Evolutionary conservation across 331 rosid genomes (phyloP).

Genomic region (Acacia pycnantha): DNA sequence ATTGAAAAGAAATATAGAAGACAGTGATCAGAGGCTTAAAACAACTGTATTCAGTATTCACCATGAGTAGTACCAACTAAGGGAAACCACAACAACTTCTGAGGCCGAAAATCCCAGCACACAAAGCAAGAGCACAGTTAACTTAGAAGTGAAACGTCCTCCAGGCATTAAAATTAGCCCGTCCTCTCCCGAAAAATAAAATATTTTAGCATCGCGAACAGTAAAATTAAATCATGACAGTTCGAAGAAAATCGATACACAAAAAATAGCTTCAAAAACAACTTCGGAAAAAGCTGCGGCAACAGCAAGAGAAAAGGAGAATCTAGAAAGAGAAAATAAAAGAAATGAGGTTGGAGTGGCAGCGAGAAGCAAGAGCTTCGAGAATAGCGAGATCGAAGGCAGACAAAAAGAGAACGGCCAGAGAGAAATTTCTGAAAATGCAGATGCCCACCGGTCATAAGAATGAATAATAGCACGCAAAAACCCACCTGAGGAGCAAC

Average conservation of each 20-base stretch:
- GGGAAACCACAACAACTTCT: background rate
- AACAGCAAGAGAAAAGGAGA: slow-evolving; percentile 24
- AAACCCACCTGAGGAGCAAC: background rate
- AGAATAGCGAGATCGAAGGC: slow-evolving; percentile 42
- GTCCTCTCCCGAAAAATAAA: background rate
- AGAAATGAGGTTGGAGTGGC: slow-evolving; percentile 16
- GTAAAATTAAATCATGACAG: background rate
- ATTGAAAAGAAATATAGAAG: background rate
- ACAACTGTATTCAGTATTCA: slow-evolving; percentile 2
- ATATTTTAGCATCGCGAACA: slow-evolving; percentile 23
- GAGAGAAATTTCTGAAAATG: slow-evolving; percentile 19
- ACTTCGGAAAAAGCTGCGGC: slow-evolving; percentile 24
- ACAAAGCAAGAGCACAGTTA: background rate
- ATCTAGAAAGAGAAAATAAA: slow-evolving; percentile 33
- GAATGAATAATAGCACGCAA: background rate
- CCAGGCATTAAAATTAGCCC: background rate
- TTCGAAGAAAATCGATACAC: background rate
- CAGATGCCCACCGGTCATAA: background rate
- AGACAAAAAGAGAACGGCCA: background rate
- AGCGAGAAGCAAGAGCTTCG: slow-evolving; percentile 29
- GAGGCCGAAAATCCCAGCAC: background rate
- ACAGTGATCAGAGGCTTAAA: slow-evolving; percentile 25
- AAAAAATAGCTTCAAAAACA: slow-evolving; percentile 30
- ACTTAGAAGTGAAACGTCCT: background rate
- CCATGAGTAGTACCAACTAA: background rate